phyloP scores from a whole-genome alignment of 345 rosid genomes.

The Ceriops tagal region DNA sequence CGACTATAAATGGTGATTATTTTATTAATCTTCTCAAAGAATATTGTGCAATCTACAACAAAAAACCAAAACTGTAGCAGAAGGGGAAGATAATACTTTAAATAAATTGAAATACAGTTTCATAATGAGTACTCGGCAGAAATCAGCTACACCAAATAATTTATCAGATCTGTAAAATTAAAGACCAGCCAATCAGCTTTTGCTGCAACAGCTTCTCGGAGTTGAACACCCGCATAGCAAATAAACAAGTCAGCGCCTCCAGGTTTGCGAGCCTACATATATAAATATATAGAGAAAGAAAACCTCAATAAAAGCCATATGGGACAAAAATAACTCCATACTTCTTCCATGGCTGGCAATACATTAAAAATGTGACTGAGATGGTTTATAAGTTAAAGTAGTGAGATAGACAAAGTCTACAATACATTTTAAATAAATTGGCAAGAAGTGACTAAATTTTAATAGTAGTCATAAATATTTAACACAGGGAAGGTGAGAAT shows the following conservation, averaged over 20 bases:
- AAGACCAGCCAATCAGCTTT: slow-evolving; percentile 91
- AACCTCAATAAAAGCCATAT: background rate
- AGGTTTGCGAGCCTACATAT: slow-evolving; percentile 67
- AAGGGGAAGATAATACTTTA: no score
- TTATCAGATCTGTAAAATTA: slow-evolving; percentile 53
- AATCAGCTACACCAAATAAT: slow-evolving; percentile 42
- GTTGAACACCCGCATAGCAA: slow-evolving; percentile 86
- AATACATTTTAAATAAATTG: background rate
- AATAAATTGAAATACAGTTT: no score
- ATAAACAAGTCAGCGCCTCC: slow-evolving; percentile 87
- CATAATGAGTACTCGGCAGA: background rate
- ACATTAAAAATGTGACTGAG: no score
- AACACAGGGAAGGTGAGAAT: background rate
- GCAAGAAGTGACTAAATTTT: background rate
- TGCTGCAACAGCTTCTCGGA: slow-evolving; percentile 74
- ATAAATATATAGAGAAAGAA: background rate
- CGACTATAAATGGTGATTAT: no score
- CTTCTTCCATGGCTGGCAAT: no score
- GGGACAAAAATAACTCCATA: background rate
- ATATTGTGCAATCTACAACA: no score
- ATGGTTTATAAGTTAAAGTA: background rate
- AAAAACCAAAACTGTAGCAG: no score
- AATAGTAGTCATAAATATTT: no score
- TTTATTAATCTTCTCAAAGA: no score
- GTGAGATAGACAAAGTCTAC: background rate